Evolutionary conservation across 1,284 basidiomycete genomes (phyloP), one percentile per base, ranked within the genome.

Genomic region (Irpex lacteus): DNA sequence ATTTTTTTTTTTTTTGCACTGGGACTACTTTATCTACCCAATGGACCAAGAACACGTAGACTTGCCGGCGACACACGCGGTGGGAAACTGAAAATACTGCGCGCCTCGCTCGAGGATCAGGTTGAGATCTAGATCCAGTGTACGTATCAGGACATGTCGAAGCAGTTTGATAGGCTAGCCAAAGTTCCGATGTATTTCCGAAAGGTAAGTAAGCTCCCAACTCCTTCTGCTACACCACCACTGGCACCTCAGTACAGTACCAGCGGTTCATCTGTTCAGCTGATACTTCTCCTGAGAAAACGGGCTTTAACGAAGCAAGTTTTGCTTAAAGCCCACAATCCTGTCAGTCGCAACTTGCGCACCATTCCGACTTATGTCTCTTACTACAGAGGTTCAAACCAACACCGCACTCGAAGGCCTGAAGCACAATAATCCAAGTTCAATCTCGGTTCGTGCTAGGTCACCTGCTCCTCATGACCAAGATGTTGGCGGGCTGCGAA

Each of bases 391-490:
- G 11, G 40, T 47, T 47, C 40, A 47, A 47, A 47, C 40, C 40
- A 11, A 47, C 15, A 47, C 40, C 11, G 40, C 40, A 13, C 40
- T 47, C n/a, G 61, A 60, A 18, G 57, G 32, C 19, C 55, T 50
- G 21, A 13, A 53, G 15, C 19, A 37, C 15, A 19, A 55, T 50
- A 50, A 61, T 38, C 37, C 56, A 2, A 32, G 53, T 52, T 61
- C 63, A n/a, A 49, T 61, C 19, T 60, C 60, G 21, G 44, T 63
- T 56, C 62, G 60, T 15, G 62, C 57, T 1, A 62, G 60, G 8
- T 63, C 65, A 6, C 65, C 62, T 21, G 59, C 59, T 54, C 65
- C 65, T 19, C 47, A 54, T 15, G 62, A 60, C n/a, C 36, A 13
- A 15, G 49, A 38, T 21, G 19, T 32, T n/a, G 15, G 44, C 13